Conservation (phyloP, 352 stramenopile genomes). For the Globisporangium perplexum region DNA sequence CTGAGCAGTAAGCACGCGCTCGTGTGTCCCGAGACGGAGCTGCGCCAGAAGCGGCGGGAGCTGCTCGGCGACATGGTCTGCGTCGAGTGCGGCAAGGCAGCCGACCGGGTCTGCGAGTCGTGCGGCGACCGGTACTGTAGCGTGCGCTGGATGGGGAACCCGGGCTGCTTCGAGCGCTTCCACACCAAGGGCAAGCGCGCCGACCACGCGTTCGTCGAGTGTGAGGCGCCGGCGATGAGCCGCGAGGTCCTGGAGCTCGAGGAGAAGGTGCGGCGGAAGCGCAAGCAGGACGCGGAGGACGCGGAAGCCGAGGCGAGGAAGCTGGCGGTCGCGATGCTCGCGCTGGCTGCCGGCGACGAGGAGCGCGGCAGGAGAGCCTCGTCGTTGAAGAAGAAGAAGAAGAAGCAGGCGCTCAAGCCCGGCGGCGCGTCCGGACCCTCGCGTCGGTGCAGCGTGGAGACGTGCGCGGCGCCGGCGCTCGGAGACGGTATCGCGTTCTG, state of each 20-base stretch:
- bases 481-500: conserved; percentile 34
- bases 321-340: conserved; percentile 36
- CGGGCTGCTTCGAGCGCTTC: conserved; percentile 80
- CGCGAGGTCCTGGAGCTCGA: conserved; percentile 50
- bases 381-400: conserved; percentile 20
- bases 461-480: conserved; percentile 25
- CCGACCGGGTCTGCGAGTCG: conserved; percentile 53
- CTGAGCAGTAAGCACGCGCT: conserved; percentile 37
- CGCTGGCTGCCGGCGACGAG: conserved; percentile 9
- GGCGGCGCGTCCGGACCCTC: conserved; percentile 1
- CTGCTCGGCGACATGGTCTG: conserved; percentile 60
- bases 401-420: conserved; percentile 15
- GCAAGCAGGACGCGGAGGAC: conserved; percentile 37
- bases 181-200: conserved; percentile 64
- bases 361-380: conserved; percentile 9
- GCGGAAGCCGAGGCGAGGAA: conserved; percentile 49
- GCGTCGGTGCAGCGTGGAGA: conserved; percentile 28
- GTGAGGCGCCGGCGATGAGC: conserved; percentile 24
- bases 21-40: conserved; percentile 57
- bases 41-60: conserved; percentile 37
- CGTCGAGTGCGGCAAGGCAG: conserved; percentile 67
- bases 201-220: conserved; percentile 40
- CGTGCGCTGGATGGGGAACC: conserved; percentile 79
- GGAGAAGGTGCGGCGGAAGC: conserved; percentile 46
- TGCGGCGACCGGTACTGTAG: conserved; percentile 82